Percentiles rank a stretch among this genome's conserved stretches.
These are phyloP conservation scores for Ophiosphaerella herpotricha DNA, from an alignment of 2,329 filamentous ascomycete species.

Conservation along the genomic window DNA sequence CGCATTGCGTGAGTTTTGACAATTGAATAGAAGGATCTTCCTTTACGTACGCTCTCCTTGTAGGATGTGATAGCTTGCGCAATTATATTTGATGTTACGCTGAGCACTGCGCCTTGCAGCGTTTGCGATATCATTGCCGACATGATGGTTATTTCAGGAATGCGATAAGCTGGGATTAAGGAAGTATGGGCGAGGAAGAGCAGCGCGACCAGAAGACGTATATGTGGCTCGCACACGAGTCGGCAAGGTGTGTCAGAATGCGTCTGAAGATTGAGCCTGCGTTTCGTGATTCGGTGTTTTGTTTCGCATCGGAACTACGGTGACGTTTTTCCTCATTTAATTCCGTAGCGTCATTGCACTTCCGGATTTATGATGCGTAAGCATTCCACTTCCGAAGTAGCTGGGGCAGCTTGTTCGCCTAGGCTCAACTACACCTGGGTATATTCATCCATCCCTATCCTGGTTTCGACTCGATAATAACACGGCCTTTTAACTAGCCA, in stretches of 20 bases:
- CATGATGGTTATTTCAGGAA: conserved; percentile 21
- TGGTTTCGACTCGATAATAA: too few species aligned
- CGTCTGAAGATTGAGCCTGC: neutral
- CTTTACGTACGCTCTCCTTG: conserved; percentile 57
- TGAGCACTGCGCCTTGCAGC: conserved; percentile 68
- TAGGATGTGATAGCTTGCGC: conserved; percentile 72
- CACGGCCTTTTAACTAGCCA: too few species aligned
- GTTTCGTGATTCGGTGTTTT: neutral
- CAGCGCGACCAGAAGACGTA: neutral
- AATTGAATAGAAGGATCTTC: neutral
- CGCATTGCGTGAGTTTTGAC: neutral
- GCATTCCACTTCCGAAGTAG: neutral
- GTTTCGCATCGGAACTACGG: neutral
- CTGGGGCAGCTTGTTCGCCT: too few species aligned
- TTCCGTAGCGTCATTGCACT: too few species aligned
- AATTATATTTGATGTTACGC: conserved; percentile 71
- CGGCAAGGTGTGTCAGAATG: conserved; percentile 2
- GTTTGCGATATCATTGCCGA: conserved; percentile 42
- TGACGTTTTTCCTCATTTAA: neutral
- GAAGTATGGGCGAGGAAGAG: neutral
- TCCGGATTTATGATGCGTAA: too few species aligned
- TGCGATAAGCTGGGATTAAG: neutral
- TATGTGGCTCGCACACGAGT: conserved; percentile 1
- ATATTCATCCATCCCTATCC: too few species aligned
- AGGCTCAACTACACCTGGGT: too few species aligned